Base-by-base conservation (phyloP, 1,284 basidiomycete species). In the Mycena sp. region DNA sequence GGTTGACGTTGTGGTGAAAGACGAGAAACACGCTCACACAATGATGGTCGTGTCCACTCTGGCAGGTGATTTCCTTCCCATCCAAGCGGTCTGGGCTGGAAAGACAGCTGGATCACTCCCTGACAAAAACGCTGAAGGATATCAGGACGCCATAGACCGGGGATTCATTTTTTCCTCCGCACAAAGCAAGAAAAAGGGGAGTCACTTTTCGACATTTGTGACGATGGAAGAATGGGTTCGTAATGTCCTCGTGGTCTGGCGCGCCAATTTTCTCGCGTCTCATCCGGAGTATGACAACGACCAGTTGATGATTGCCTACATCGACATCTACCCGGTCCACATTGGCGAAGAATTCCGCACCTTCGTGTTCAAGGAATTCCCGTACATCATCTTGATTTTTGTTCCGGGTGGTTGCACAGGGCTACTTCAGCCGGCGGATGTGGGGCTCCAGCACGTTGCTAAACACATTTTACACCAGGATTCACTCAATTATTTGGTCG, bases 1-100 rank as follows among this genome's bases (percentile, higher is more conserved):
- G 53, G 73, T 78, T 23, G 68, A 72, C 23, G 58, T 74, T 57
- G 58, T 71, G 1, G 71, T 64, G 0, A 73, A 71, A 17, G 71
- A 77, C 23, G 69, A 77, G 55, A 78, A 78, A 28, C 66, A 59
- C 2, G 70, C 74, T 0, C 78, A 69, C 56, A 77, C 72, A 9
- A 41, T 77, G 12, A 55, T 73, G 48, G 4, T 58, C 5, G 26
- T 55, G 1, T 29, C 38, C 2, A 52, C 61, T 0, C 38, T 30
- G 6, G 28, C 11, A 0, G 61, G 55, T 3, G 60, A 51, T 44
- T 29, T 54, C 12, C 61, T 63, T 2, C 54, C 54, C 2, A 12
- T 58, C 35, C 61, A 63, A 23, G n/a, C 25, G n/a, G n/a, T n/a
- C n/a, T n/a, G n/a, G n/a, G n/a, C n/a, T n/a, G n/a, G n/a, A n/a